These are phyloP conservation scores for Termitomyces sp. DNA, from an alignment of 768 basidiomycete genomes.

Conservation along the genomic window DNA sequence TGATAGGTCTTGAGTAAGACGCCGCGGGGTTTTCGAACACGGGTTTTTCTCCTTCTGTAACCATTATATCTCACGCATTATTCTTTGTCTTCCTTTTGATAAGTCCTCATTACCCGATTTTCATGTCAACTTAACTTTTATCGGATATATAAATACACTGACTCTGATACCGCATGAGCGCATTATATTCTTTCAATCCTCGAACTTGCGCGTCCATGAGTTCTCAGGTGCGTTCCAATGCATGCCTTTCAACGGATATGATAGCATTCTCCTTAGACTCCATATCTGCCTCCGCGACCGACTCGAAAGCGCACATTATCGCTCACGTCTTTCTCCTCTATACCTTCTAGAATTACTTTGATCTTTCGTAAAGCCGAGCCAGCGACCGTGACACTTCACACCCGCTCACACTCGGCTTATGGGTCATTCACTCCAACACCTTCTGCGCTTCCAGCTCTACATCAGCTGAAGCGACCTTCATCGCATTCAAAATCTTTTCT, in stretches of 20 bases:
- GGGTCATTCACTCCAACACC: constrained; percentile 18
- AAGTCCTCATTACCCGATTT: neutral
- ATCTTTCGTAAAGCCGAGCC: constrained; percentile 7
- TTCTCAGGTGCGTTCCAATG: constrained; percentile 6
- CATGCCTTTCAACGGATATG: neutral
- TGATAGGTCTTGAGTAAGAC: neutral
- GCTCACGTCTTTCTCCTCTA: constrained; percentile 11
- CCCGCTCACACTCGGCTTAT: constrained; percentile 9
- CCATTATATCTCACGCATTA: neutral
- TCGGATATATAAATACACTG: neutral
- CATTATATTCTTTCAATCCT: neutral
- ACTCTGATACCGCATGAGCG: neutral
- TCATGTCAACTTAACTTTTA: neutral
- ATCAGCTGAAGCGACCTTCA: constrained; percentile 5
- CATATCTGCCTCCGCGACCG: constrained; percentile 1
- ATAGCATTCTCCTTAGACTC: neutral
- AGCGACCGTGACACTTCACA: constrained; percentile 6
- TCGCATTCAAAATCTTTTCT: constrained; percentile 1
- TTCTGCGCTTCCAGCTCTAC: constrained; percentile 12
- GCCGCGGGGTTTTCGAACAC: neutral
- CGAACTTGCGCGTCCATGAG: neutral
- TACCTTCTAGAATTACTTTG: constrained; percentile 13
- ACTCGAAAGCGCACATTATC: constrained; percentile 15
- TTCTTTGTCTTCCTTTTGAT: neutral
- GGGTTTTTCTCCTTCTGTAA: neutral